Evolutionary conservation across 129 eudicot genomes (phyloP), one percentile per base, ranked within the genome.

Genomic region (Heracleum sosnowskyi): DNA sequence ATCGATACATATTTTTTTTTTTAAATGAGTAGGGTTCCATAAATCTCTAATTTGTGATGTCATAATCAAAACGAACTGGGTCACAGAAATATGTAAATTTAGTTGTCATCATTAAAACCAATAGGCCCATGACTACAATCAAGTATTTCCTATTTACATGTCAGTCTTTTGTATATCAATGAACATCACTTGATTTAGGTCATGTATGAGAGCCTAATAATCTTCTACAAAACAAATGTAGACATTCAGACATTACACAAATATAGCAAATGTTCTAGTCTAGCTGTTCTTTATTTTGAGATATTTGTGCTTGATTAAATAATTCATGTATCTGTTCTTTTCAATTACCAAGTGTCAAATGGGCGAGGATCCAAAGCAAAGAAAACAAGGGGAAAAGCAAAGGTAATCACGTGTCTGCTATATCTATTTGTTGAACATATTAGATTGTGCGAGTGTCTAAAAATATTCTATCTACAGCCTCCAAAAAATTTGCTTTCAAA

Each of bases 281-380:
- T 55, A 80, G 76, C 70, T 24, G 76, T 46, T 53, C 8, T 44
- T 81, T 68, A 46, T 77, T 80, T 80, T 33, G 28, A 75, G 53
- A 26, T 62, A 57, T 78, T 35, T 74, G 74, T 71, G 79, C 49
- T 70, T 78, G 83, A 29, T 82, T 9, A 36, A 75, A 76, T 75
- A 79, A 34, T 75, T 44, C 34, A 64, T 47, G 41, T 69, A 70
- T 73, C 11, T 74, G 44, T 20, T 51, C 53, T 74, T 37, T 46
- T 80, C 71, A 24, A 77, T 51, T 47, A 69, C 76, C 49, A 87
- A 93, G 97, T 86, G 86, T 80, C 97, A 69, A 89, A 85, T 82
- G 97, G 91, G 69, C 89, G 82, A 89, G 93, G 93, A 84, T 84
- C 97, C 85, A 93, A 84, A 80, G 68, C 86, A 40, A 96, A 86